phyloP scores from a whole-genome alignment of 495 filamentous ascomycete species.

The Penicillium crystallinum region DNA sequence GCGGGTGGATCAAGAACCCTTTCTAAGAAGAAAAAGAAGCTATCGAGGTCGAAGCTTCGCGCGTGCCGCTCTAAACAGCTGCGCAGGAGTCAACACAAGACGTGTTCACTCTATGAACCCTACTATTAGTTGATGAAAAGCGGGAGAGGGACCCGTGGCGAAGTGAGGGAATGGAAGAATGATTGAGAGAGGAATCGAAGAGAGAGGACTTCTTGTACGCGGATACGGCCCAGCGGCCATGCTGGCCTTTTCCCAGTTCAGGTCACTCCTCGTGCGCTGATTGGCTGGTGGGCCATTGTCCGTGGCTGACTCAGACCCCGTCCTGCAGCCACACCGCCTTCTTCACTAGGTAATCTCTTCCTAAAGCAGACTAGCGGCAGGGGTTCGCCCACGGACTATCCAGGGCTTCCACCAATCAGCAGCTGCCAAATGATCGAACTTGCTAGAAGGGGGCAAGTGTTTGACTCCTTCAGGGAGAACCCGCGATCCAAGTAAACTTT shows the following conservation, averaged over 20 bases:
- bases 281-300: slow-evolving; percentile 25
- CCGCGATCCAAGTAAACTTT: neutral
- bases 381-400: slow-evolving; percentile 5
- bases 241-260: slow-evolving; percentile 44
- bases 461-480: slow-evolving; percentile 5
- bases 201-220: slow-evolving; percentile 25
- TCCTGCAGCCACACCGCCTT: slow-evolving; percentile 26
- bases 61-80: slow-evolving; percentile 7
- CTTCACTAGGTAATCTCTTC: slow-evolving; percentile 4
- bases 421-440: slow-evolving; percentile 25
- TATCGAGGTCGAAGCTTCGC: slow-evolving; percentile 12
- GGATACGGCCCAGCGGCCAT: slow-evolving; percentile 36
- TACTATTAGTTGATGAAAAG: slow-evolving; percentile 5
- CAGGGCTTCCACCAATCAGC: slow-evolving; percentile 8
- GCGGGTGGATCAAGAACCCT: slow-evolving; percentile 2
- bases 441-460: slow-evolving; percentile 26
- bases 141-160: slow-evolving; percentile 18
- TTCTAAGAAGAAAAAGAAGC: slow-evolving; percentile 13
- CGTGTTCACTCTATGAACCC: slow-evolving; percentile 17
- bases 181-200: slow-evolving; percentile 9
- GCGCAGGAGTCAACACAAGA: slow-evolving; percentile 16
- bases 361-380: slow-evolving; percentile 1
- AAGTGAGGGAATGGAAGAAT: slow-evolving; percentile 17
- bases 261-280: slow-evolving; percentile 40
- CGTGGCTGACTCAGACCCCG: slow-evolving; percentile 20